Evolutionary conservation across 495 filamentous ascomycete genomes (phyloP), one percentile per base, ranked within the genome.

Genomic region (Penicillium canariense): DNA sequence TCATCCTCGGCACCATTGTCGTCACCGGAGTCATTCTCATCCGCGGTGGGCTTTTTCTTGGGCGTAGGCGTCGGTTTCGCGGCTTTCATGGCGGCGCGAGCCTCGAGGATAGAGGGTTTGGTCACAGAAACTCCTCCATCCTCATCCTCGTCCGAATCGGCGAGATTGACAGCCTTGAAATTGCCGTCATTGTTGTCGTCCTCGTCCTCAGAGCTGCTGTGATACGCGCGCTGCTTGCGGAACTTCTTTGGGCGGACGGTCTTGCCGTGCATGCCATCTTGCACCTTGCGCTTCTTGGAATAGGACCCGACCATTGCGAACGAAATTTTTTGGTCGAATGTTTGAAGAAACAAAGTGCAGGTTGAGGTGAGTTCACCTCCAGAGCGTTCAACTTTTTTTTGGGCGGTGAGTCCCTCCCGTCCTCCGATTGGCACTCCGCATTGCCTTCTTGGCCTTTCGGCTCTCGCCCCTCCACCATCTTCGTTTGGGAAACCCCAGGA

Each of bases 171-270:
- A 18, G 86, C 79, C 36, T 80, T 65, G 67, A 88, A 84, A 39
- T 77, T 35, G 46, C 18, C 77, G 15, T 65, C 60, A 18, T 77
- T 62, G 12, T 77, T 75, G 31, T 78, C 77, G 26, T 55, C 32
- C 43, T 83, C 76, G 9, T 81, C 79, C 46, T 81, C 77, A 51
- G 86, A 89, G 62, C 82, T 83, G 77, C 87, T 89, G 80, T 91
- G 82, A 71, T 94, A 92, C 39, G 81, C 71, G 39, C 65, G 71
- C 59, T 87, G 81, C 72, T 87, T 84, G 62, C 83, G 85, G 65
- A 90, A 81, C 68, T 89, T 90, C 71, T 87, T 71, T 3, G 85
- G 84, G 18, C 79, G 73, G 30, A 72, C 68, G 14, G 70, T 68
- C 62, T 80, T 81, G 40, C 77, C 75, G 59, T 81, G 81, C 39